phyloP scores from a whole-genome alignment of 2,329 filamentous ascomycete species.

The Clonostachys rhizophaga region DNA sequence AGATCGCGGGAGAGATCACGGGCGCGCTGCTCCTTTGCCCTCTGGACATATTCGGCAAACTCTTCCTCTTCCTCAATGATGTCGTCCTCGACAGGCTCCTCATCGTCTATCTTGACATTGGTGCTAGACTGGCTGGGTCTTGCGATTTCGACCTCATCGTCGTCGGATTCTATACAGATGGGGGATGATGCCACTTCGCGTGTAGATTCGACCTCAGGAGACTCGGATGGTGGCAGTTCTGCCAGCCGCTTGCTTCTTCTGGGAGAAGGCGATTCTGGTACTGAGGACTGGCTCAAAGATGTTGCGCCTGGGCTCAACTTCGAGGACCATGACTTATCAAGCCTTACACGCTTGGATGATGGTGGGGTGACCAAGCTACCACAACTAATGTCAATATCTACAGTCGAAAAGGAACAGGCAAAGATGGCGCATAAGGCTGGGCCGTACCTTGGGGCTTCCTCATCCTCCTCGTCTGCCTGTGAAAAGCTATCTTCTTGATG shows the following conservation, averaged over 20 bases:
- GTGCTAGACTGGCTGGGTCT: neutral
- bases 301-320: slow-evolving; percentile 4
- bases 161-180: neutral
- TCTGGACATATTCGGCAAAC: neutral
- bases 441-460: too few species aligned
- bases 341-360: slow-evolving; percentile 29
- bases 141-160: neutral
- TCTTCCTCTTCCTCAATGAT: neutral
- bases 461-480: neutral
- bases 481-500: neutral
- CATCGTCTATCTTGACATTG: slow-evolving; percentile 1
- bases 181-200: too few species aligned
- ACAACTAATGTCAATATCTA: neutral
- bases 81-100: slow-evolving; percentile 3
- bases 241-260: too few species aligned
- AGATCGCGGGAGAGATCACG: neutral
- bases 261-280: too few species aligned
- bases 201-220: too few species aligned
- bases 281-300: too few species aligned
- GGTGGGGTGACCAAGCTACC: slow-evolving; percentile 28
- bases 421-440: too few species aligned
- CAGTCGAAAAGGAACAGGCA: too few species aligned
- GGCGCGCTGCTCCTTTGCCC: neutral
- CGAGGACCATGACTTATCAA: slow-evolving; percentile 11
- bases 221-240: too few species aligned